Conservation (phyloP, 192 early-diverging fungal genomes). For the Coemansia sp. region DNA sequence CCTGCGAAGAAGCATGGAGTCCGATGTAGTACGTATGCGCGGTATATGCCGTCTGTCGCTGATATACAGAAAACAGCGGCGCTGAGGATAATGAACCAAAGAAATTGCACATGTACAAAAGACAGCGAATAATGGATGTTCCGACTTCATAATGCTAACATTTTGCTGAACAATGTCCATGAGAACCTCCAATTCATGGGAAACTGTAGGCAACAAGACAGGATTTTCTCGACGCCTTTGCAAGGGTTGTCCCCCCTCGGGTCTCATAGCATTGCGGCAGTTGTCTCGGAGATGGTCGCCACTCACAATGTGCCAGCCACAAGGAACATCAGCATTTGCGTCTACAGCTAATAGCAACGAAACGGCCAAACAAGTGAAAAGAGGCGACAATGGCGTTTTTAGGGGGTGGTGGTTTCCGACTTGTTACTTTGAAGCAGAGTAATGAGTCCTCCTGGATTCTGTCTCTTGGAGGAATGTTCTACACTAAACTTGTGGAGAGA, state of each 20-base stretch:
- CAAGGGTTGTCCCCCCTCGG: not conserved
- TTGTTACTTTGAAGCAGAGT: not conserved
- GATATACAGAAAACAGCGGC: not conserved
- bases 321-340: not conserved
- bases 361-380: not conserved
- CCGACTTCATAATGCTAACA: not conserved
- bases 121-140: not conserved
- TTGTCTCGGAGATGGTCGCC: not conserved
- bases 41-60: not conserved
- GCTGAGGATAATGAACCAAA: not conserved
- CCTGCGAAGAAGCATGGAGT: constrained; percentile 53
- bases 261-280: not conserved
- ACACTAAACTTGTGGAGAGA: not conserved
- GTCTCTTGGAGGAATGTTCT: not conserved
- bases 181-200: not conserved
- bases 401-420: not conserved
- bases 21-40: constrained; percentile 7
- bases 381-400: not conserved
- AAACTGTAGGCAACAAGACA: constrained; percentile 8
- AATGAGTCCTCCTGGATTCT: constrained; percentile 4
- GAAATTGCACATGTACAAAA: not conserved
- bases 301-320: not conserved
- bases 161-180: not conserved
- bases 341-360: not conserved
- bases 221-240: constrained; percentile 10